These are phyloP conservation scores for Oryza punctata DNA, from an alignment of 176 grass and related monocot species.

Conservation along the genomic window DNA sequence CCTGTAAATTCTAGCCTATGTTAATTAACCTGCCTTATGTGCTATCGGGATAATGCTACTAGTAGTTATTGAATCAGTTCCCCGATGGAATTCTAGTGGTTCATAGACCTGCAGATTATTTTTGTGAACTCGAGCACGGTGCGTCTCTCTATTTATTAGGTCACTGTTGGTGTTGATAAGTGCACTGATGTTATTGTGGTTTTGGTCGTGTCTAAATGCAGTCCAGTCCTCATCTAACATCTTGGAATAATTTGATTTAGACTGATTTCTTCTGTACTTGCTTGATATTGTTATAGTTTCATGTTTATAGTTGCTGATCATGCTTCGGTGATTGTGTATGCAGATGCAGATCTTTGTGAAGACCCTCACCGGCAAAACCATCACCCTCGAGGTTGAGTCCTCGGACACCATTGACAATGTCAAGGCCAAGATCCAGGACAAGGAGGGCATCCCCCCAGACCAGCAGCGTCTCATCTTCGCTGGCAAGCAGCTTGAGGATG, in stretches of 20 bases:
- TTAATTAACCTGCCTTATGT: too few species aligned
- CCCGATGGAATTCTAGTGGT: too few species aligned
- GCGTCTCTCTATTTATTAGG: too few species aligned
- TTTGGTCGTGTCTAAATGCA: not conserved
- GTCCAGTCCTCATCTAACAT: not conserved
- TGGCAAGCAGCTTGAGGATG: conserved; percentile 66
- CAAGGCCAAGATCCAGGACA: conserved; percentile 70
- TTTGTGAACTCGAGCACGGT: too few species aligned
- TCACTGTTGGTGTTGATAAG: too few species aligned
- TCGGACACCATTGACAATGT: conserved; percentile 67
- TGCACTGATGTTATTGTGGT: too few species aligned
- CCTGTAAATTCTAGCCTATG: too few species aligned
- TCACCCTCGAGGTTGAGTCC: conserved; percentile 55
- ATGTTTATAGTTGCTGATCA: not conserved
- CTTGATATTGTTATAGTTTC: not conserved
- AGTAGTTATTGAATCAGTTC: too few species aligned
- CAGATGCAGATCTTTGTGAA: conserved; percentile 71
- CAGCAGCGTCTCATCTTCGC: conserved; percentile 68
- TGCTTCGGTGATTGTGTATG: not conserved
- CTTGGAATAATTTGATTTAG: not conserved
- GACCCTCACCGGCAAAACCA: conserved; percentile 65
- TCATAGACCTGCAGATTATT: too few species aligned
- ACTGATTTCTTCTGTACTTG: too few species aligned
- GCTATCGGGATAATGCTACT: too few species aligned
- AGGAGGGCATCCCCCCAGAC: conserved; percentile 71